phyloP scores from a whole-genome alignment of 805 yeast species.

The Metschnikowia bowlesiae region DNA sequence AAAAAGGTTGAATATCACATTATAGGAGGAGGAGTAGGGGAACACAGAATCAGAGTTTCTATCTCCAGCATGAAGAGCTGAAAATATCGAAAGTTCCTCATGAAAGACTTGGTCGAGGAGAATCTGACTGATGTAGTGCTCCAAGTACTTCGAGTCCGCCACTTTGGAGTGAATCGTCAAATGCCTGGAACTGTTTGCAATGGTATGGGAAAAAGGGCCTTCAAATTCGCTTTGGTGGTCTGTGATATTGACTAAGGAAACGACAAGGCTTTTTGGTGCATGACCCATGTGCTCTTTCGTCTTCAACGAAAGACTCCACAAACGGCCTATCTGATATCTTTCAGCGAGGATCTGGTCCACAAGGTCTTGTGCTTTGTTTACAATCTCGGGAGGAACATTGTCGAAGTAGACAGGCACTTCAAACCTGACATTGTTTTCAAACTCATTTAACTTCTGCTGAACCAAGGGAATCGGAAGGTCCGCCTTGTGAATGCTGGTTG shows the following conservation, averaged over 20 bases:
- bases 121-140: constrained; percentile 32
- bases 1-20: constrained; percentile 70
- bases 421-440: constrained; percentile 21
- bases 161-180: constrained; percentile 26
- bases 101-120: constrained; percentile 38
- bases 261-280: constrained; percentile 17
- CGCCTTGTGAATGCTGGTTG: constrained; percentile 63
- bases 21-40: constrained; percentile 62
- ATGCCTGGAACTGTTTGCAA: constrained; percentile 37
- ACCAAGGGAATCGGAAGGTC: constrained; percentile 49
- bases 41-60: constrained; percentile 32
- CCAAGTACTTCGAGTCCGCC: constrained; percentile 23
- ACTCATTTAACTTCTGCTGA: constrained; percentile 21
- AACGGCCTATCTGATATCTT: constrained; percentile 1
- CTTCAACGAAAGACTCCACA: constrained; percentile 28
- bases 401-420: constrained; percentile 44
- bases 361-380: constrained; percentile 33
- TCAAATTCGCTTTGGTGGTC: constrained; percentile 18
- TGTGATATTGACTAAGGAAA: constrained; percentile 31
- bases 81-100: constrained; percentile 32
- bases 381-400: constrained; percentile 25
- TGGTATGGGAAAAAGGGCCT: constrained; percentile 13
- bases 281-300: constrained; percentile 11
- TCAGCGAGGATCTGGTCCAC: constrained; percentile 27
- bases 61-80: constrained; percentile 11